Base-by-base conservation (phyloP, 2,329 filamentous ascomycete species). In the Intubia oerlemansii region DNA sequence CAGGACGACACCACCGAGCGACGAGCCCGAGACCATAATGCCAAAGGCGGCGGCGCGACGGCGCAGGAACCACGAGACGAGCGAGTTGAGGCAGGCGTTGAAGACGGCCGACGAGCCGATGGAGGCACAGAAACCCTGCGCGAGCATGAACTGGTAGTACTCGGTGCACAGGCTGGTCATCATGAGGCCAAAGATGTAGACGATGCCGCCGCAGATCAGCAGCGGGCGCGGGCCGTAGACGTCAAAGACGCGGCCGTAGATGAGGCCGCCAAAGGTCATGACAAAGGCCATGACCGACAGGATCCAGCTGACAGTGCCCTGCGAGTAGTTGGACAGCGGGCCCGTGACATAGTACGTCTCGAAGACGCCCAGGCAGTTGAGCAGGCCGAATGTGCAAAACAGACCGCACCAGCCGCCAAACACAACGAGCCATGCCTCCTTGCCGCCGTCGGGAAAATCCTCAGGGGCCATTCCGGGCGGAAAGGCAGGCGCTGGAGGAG, bases 161-260 rank as follows among this genome's bases (percentile, higher is more conserved):
- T 44, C 31, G 2, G 30, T 39, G 39, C 47, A 52, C 10, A 56
- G 27, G 27, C 46, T 50, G 18, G 27, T 27, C 4, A 46, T 42
- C 42, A 70, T 59, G 35, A 61, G 46, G 22, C 33, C 35, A 19
- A 38, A 32, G 28, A 65, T 50, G 9, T 55, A 54, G 32, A 58
- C 55, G 30, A 62, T 45, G n/a, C n/a, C n/a, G 41, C 62, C 60
- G 42, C 64, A 58, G 33, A 62, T 50, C 3, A 65, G 46, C 39
- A 64, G 62, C 37, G 53, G 49, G 42, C 38, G 44, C 21, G 42
- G 39, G 10, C 54, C 52, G 28, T 45, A 49, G 5, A 50, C 48
- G 42, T 52, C 49, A 29, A 50, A 49, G 10, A 51, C 27, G 5
- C 47, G 44, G 6, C 49, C 49, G 2, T 41, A 36, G 4, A 50